Conservation (phyloP, 2,329 filamentous ascomycete species). For the Ascomycota sp. region DNA sequence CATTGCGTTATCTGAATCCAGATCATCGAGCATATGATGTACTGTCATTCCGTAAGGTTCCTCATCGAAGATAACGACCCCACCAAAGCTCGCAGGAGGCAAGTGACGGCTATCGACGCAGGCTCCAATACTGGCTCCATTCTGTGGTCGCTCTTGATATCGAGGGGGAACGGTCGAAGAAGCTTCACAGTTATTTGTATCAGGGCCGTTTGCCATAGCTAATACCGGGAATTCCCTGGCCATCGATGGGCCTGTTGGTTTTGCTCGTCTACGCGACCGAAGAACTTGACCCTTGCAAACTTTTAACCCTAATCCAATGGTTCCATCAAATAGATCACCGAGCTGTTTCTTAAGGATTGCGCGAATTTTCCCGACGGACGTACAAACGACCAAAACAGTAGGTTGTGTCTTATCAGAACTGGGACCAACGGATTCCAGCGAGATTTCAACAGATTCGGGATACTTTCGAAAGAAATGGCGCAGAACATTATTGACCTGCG, state of each 20-base stretch:
- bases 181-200: too few species aligned
- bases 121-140: constrained; percentile 83
- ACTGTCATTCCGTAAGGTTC: constrained; percentile 87
- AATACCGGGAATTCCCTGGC: constrained; percentile 3
- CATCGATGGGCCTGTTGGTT: constrained; percentile 12
- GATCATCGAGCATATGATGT: constrained; percentile 81
- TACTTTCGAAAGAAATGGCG: constrained; percentile 52
- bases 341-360: constrained; percentile 51
- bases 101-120: constrained; percentile 72
- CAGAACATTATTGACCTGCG: constrained; percentile 51
- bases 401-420: constrained; percentile 44
- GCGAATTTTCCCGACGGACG: constrained; percentile 52
- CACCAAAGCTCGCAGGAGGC: constrained; percentile 79
- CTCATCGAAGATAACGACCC: constrained; percentile 66
- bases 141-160: constrained; percentile 60
- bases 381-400: constrained; percentile 60
- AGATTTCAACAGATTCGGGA: constrained; percentile 59
- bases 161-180: constrained; percentile 40
- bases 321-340: constrained; percentile 40
- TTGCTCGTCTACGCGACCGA: constrained; percentile 30
- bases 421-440: constrained; percentile 54
- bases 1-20: constrained; percentile 22
- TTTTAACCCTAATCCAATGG: constrained; percentile 42
- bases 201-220: too few species aligned
- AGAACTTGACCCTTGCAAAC: constrained; percentile 51